Evolutionary conservation across 2,329 filamentous ascomycete species (phyloP), one percentile per base, ranked within the genome.

Genomic region (Helminthosporium solani): DNA sequence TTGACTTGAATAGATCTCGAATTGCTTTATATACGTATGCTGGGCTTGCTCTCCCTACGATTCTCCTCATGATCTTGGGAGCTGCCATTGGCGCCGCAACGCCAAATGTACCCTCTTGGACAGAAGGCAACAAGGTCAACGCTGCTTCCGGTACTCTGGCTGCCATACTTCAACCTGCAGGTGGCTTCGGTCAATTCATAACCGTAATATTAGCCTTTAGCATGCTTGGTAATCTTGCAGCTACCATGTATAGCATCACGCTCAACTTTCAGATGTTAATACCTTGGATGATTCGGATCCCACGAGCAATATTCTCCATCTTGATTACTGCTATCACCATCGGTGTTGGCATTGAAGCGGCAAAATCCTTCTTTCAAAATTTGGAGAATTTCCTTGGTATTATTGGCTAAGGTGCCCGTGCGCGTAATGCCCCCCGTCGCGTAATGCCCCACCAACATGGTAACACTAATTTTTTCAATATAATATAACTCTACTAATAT

Each of bases 181-280:
- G 80, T 34, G 79, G 79, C 0, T 85, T 86, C 52, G 82, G 82
- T 46, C 80, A 80, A 51, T 84, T 86, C 53, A 69, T 84, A n/a
- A 76, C 81, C 2, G 81, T 84, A 2, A 61, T 85, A 7, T 74
- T 85, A n/a, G 75, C 78, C 4, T 67, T 70, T 43, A 61, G 56
- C 42, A 64, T 85, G 35, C 67, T 85, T 11, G 82, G 81, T 19
- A 85, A 85, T 63, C 73, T 83, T 9, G 73, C 78, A 1, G 79
- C 77, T 12, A 82, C 79, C 14, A 78, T 81, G 67, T 85, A 85
- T 70, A 78, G 79, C 57, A 76, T 85, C 54, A 81, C 81, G 3
- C 74, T 85, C 52, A 84, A 85, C 71, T 81, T 84, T 64, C 82
- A 85, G 66, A 81, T 83, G 54, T 66, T 85, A 15, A 64, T 82